Evolutionary conservation across 2,329 filamentous ascomycete genomes (phyloP).

Genomic region (Cercospora sojina): DNA sequence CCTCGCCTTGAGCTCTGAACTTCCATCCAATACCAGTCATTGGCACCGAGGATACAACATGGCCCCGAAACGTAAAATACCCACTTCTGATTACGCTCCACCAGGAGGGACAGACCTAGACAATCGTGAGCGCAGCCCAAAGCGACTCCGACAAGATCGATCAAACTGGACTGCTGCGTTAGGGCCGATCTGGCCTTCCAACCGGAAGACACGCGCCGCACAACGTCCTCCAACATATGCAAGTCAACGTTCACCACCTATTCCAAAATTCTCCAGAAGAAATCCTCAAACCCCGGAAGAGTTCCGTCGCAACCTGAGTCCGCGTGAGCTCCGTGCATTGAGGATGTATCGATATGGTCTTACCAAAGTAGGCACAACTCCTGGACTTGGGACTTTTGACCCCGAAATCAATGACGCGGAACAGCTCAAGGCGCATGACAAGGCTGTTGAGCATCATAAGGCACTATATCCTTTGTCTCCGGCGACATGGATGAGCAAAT

Average conservation of each 20-base stretch:
- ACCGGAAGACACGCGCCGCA: neutral
- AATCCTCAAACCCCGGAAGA: neutral
- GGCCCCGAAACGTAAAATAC: neutral
- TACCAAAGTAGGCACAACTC: neutral
- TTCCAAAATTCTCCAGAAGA: neutral
- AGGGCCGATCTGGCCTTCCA: neutral
- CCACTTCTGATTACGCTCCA: neutral
- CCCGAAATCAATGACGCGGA: neutral
- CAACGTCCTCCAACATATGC: neutral
- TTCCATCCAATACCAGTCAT: neutral
- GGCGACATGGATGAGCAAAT: neutral
- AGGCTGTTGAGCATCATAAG: neutral
- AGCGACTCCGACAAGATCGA: neutral
- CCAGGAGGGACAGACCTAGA: neutral
- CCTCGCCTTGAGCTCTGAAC: neutral
- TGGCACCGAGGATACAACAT: neutral
- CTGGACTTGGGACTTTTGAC: neutral
- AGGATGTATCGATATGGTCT: constrained; percentile 3
- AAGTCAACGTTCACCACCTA: neutral
- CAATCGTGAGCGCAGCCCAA: neutral
- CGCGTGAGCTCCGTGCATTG: neutral
- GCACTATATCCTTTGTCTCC: neutral
- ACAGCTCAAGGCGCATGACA: neutral
- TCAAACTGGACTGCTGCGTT: neutral
- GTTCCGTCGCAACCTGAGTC: neutral